These are phyloP conservation scores for Pleurotus djamor DNA, from an alignment of 768 basidiomycete species.

Conservation along the genomic window DNA sequence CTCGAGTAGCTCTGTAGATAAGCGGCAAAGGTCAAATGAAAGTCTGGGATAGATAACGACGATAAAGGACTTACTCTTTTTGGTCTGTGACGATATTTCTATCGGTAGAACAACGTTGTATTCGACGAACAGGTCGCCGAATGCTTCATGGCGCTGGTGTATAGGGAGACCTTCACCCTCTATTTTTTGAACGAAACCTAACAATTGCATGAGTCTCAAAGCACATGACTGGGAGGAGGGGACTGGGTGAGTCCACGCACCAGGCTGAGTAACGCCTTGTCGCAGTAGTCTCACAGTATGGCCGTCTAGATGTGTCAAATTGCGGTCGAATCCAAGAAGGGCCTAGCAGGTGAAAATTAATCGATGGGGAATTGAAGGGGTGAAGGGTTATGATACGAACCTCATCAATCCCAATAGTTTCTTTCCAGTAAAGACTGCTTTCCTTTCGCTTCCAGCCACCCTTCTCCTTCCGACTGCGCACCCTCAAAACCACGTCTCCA, in stretches of 20 bases:
- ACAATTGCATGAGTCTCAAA: neutral
- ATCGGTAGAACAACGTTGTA: slow-evolving; percentile 90
- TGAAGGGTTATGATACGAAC: slow-evolving; percentile 30
- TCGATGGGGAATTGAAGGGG: neutral
- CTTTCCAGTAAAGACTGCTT: slow-evolving; percentile 86
- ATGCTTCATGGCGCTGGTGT: slow-evolving; percentile 44
- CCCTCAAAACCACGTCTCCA: slow-evolving; percentile 87
- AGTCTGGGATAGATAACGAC: neutral
- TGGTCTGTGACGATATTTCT: slow-evolving; percentile 62
- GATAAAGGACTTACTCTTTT: slow-evolving; percentile 61
- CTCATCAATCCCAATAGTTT: slow-evolving; percentile 90
- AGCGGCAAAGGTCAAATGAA: too few relatives aligned
- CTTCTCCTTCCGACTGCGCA: slow-evolving; percentile 72
- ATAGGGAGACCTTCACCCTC: slow-evolving; percentile 90
- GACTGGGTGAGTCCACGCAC: slow-evolving; percentile 31
- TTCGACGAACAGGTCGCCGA: slow-evolving; percentile 89
- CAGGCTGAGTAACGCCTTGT: slow-evolving; percentile 88
- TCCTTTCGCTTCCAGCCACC: slow-evolving; percentile 92
- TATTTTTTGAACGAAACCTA: slow-evolving; percentile 84
- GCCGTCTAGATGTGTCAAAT: slow-evolving; percentile 91
- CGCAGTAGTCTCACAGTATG: slow-evolving; percentile 69
- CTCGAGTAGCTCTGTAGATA: slow-evolving; percentile 45
- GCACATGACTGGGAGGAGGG: neutral
- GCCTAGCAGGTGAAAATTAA: slow-evolving; percentile 50
- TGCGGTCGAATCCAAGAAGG: slow-evolving; percentile 92